Conservation (phyloP, 2,329 filamentous ascomycete genomes). For the Botryosphaeria dothidea region DNA sequence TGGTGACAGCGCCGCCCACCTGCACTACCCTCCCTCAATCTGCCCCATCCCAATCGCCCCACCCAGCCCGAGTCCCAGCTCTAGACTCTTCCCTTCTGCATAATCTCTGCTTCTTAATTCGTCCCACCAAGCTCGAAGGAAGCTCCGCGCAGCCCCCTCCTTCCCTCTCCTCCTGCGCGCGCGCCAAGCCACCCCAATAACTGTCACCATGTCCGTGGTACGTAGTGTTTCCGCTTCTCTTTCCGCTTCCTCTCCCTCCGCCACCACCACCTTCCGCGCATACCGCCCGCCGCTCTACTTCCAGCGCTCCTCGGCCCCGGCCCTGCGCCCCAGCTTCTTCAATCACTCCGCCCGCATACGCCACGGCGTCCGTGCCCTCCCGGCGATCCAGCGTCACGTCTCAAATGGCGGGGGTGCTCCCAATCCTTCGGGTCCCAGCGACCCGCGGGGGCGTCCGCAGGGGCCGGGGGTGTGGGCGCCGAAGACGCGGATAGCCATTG, state of each 20-base stretch:
- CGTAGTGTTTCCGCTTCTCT: neutral
- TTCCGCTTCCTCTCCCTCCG: neutral
- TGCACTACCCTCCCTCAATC: neutral
- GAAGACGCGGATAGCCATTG: slow-evolving; percentile 46
- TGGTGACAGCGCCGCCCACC: slow-evolving; percentile 10
- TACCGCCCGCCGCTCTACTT: slow-evolving; percentile 11
- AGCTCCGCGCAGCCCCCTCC: neutral
- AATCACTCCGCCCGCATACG: neutral
- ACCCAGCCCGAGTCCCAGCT: neutral
- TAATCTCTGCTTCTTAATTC: neutral
- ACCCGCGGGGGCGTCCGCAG: neutral
- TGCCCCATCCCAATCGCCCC: neutral
- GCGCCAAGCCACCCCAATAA: neutral
- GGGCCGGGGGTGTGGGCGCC: slow-evolving; percentile 21
- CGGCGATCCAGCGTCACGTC: slow-evolving; percentile 3
- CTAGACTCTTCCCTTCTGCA: neutral
- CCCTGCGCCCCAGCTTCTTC: slow-evolving; percentile 17
- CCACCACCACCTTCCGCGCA: slow-evolving; percentile 3
- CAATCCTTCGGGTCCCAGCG: neutral
- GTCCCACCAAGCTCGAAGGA: neutral
- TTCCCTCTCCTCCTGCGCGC: neutral
- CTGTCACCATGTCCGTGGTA: slow-evolving; percentile 21
- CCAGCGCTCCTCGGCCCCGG: slow-evolving; percentile 14
- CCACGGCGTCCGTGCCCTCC: neutral
- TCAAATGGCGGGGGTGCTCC: neutral